These are phyloP conservation scores for Podospora australis DNA, from an alignment of 495 filamentous ascomycete genomes.

Conservation along the genomic window DNA sequence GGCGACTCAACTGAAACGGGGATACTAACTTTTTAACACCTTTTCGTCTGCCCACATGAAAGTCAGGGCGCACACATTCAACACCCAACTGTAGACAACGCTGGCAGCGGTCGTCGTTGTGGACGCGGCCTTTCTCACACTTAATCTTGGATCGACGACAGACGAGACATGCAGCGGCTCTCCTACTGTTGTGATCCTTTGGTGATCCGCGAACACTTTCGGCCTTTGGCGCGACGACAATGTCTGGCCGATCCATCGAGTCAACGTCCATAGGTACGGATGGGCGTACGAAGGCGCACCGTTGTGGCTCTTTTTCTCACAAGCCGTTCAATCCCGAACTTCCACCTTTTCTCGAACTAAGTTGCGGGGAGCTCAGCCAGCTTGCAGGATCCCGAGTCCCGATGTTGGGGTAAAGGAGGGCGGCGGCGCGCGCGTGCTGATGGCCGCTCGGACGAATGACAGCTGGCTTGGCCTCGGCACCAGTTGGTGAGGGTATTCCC, in stretches of 20 bases:
- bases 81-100: slow-evolving; percentile 52
- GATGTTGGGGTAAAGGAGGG: slow-evolving; percentile 7
- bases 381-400: not conserved
- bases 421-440: not conserved
- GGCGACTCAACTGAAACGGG: not conserved
- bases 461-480: not conserved
- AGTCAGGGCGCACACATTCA: slow-evolving; percentile 60
- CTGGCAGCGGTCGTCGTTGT: slow-evolving; percentile 48
- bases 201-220: slow-evolving; percentile 15
- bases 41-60: slow-evolving; percentile 65
- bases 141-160: slow-evolving; percentile 64
- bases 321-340: not conserved
- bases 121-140: slow-evolving; percentile 47
- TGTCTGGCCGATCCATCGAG: slow-evolving; percentile 12
- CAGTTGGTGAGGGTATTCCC: not conserved
- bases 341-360: slow-evolving; percentile 6
- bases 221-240: slow-evolving; percentile 1
- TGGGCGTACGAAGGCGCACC: not conserved
- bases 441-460: not conserved
- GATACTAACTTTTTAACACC: slow-evolving; percentile 63
- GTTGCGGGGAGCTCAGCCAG: slow-evolving; percentile 9
- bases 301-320: not conserved
- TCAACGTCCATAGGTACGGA: slow-evolving; percentile 7
- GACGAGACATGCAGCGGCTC: slow-evolving; percentile 56
- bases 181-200: slow-evolving; percentile 23